These are phyloP conservation scores for Lactarius hengduanensis DNA, from an alignment of 768 basidiomycete genomes.

Conservation along the genomic window DNA sequence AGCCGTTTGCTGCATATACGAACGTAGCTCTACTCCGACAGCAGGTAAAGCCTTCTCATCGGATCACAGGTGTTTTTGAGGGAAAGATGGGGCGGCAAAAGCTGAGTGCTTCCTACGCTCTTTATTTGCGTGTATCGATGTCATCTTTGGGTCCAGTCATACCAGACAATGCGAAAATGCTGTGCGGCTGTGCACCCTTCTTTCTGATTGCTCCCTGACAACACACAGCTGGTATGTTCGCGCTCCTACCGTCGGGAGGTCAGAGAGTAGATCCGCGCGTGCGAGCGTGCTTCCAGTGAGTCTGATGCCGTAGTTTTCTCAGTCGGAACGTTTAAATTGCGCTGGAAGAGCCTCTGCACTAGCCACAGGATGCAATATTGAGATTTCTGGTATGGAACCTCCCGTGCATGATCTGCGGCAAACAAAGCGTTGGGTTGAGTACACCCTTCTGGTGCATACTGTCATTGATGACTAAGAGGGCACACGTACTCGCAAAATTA, in stretches of 20 bases:
- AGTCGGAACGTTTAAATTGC: conserved; percentile 6
- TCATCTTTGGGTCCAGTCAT: conserved; percentile 52
- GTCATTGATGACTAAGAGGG: not conserved
- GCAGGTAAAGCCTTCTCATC: conserved; percentile 72
- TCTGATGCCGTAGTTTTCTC: not conserved
- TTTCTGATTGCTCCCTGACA: not conserved
- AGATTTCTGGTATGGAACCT: conserved; percentile 38
- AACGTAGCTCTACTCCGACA: conserved; percentile 79
- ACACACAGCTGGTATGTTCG: conserved; percentile 63
- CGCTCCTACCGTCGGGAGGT: conserved; percentile 64
- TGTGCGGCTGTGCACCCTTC: conserved; percentile 41
- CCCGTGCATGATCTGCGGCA: conserved; percentile 60
- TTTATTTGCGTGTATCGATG: not conserved
- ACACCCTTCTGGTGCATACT: not conserved
- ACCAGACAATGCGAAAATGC: conserved; percentile 75
- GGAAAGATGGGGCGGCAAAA: conserved; percentile 74
- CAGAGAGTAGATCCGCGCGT: conserved; percentile 55
- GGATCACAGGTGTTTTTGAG: conserved; percentile 79
- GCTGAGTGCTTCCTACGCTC: conserved; percentile 41
- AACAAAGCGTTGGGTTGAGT: conserved; percentile 54
- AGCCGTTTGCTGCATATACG: conserved; percentile 82
- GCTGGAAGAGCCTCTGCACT: conserved; percentile 57
- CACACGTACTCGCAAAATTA: conserved; percentile 31
- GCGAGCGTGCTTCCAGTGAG: conserved; percentile 69
- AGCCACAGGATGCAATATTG: conserved; percentile 61